Evolutionary conservation across 2,329 filamentous ascomycete species (phyloP), one percentile per base, ranked within the genome.

Genomic region (Alternaria incomplexa): DNA sequence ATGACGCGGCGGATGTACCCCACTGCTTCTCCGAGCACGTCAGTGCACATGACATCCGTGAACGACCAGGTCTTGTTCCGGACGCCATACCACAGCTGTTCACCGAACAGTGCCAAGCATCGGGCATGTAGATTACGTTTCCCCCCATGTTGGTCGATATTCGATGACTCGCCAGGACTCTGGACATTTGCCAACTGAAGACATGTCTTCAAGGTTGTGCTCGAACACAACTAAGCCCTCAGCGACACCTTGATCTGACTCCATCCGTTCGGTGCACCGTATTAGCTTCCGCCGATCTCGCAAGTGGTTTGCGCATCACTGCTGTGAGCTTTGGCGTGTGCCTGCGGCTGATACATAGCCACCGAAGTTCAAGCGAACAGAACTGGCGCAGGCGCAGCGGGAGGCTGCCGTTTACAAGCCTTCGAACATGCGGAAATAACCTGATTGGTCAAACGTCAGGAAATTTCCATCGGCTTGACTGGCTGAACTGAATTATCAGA

Each of bases 1-100:
- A 85, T 73, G 15, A 89, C 68, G 10, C 86, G 81, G 3, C 84
- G 85, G 22, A 82, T 77, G 68, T 89, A 89, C 20, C 88, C 87
- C 1, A 87, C 75, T 26, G 84, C 79, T 71, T 87, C 86, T 55
- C 86, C 81, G 4, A 85, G 66, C 1, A 84, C 77, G 9, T 84
- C 86, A 5, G 81, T 59, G 10, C 77, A 70, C 67, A 87, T 78
- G 0, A 81, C 83, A 15, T 80, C 70, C 73, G 83, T 79, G 68
- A 85, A 87, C 8, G 83, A 84, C 82, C 84, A 88, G 53, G 86
- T 85, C 58, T 81, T 82, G 68, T 83, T 84, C 40, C 80, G 81
- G 54, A 84, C 73, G 8, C 85, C 85, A 9, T 87, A 78, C 5
- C 76, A 80, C 10, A 85, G 43, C 58, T 88, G 86, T n/a, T 77